A percentile compares a stretch with the other conserved stretches of the same genome.
Conservation (phyloP, 2,329 filamentous ascomycete species). For the Calonectria leucothoes region DNA sequence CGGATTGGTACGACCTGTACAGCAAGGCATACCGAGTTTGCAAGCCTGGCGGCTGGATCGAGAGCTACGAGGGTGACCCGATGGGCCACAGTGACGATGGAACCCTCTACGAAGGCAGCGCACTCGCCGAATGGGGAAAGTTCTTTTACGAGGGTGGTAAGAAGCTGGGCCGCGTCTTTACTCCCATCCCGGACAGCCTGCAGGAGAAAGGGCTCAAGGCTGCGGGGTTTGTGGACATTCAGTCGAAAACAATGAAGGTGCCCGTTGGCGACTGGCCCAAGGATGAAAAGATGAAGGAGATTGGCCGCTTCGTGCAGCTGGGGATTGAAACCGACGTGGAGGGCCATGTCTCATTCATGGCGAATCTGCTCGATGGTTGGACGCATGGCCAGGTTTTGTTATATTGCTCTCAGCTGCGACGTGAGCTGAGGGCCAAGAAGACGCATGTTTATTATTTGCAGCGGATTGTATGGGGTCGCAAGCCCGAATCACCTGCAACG, state of each 20-base stretch:
- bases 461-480: slow-evolving; percentile 34
- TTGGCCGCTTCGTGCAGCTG: slow-evolving; percentile 39
- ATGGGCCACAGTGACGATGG: slow-evolving; percentile 42
- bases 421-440: slow-evolving; percentile 37
- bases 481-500: background rate
- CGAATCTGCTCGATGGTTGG: slow-evolving; percentile 48
- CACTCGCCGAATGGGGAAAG: slow-evolving; percentile 37
- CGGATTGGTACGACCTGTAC: slow-evolving; percentile 67
- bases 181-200: slow-evolving; percentile 11
- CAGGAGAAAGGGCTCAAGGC: slow-evolving; percentile 18
- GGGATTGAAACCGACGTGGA: slow-evolving; percentile 49
- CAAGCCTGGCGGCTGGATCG: slow-evolving; percentile 62
- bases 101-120: slow-evolving; percentile 38
- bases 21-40: slow-evolving; percentile 61
- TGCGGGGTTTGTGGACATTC: slow-evolving; percentile 19
- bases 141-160: slow-evolving; percentile 39
- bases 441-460: slow-evolving; percentile 40
- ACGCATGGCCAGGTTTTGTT: slow-evolving; percentile 43
- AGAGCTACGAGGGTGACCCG: slow-evolving; percentile 42
- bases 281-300: slow-evolving; percentile 14
- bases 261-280: slow-evolving; percentile 24
- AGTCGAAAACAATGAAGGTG: slow-evolving; percentile 15
- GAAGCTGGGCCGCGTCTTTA: slow-evolving; percentile 43
- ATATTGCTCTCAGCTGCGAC: slow-evolving; percentile 46
- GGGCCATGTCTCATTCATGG: slow-evolving; percentile 44